Evolutionary conservation across 176 grass and related monocot genomes (phyloP), one percentile per base, ranked within the genome.

Genomic region (Rhipidocladum racemiflorum): DNA sequence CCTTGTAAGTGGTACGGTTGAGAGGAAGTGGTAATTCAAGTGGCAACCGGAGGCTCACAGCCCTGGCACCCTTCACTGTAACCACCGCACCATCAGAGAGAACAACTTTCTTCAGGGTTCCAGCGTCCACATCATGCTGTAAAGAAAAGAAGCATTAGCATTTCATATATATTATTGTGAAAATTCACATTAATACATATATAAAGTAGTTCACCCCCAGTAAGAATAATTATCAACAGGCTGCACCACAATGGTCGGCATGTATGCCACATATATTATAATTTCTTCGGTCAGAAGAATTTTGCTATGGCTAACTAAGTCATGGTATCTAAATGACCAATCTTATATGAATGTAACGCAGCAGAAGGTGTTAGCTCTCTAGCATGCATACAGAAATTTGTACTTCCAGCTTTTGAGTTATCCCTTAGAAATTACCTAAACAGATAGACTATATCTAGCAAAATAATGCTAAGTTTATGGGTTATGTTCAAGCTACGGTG

Each of bases 121-220:
- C 92, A 63, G 95, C 92, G 9, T 98, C 95, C 32, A 98, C 95
- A 40, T 98, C 95, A 86, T 95, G 92, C 95, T 98, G 82, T 54
- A 73, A 3, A 81, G 9, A 65, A 90, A 68, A 38, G 13, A 16
- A 79, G 17, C 13, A 82, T 72, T 55, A 82, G 43, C 61, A 65
- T 29, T 65, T 39, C 14, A 20, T 48, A 46, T 45, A 20, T n/a
- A 6, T 27, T 46, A 18, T 14, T 1, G 15, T 70, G 2, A 12
- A 54, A 50, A 30, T 39, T 40, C n/a, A 76, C 48, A 74, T 9
- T 0, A 68, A 3, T 23, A n/a, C 50, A 79, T 39, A 12, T 12
- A 70, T 25, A 29, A 36, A 72, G 13, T 15, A 56, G 57, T 71
- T 18, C 24, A 36, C 17, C 1, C 23, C 3, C 21, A 68, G 3